Percentiles rank a stretch among this genome's conserved stretches.
phyloP scores from a whole-genome alignment of 139 green algal species.

The Chara braunii region DNA sequence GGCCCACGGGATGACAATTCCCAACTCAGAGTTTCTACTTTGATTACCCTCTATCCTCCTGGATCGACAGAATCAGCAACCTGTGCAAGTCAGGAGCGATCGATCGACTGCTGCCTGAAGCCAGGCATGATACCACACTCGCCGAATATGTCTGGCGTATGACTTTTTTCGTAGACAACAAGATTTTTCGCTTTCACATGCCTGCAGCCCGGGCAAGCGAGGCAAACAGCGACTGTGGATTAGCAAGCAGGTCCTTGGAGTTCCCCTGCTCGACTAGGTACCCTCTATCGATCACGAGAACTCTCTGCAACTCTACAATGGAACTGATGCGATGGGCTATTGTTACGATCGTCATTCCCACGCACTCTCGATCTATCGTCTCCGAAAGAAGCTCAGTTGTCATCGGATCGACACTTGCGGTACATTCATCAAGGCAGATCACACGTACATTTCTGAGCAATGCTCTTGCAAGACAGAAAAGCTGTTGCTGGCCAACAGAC shows the following conservation, averaged over 20 bases:
- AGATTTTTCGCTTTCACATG: too few species aligned
- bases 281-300: not conserved
- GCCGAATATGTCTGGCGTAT: too few species aligned
- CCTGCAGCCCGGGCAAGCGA: too few species aligned
- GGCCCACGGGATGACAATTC: too few species aligned
- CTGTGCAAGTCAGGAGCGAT: too few species aligned
- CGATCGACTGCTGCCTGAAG: too few species aligned
- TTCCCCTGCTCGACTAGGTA: not conserved
- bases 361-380: not conserved
- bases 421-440: constrained; percentile 14
- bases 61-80: too few species aligned
- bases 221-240: not conserved
- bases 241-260: not conserved
- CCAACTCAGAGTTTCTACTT: too few species aligned
- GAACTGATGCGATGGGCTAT: not conserved
- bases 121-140: too few species aligned
- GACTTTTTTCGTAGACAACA: too few species aligned
- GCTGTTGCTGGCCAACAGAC: constrained; percentile 73
- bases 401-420: not conserved
- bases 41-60: too few species aligned
- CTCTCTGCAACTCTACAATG: not conserved
- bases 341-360: not conserved
- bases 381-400: not conserved
- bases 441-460: constrained; percentile 43
- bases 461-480: constrained; percentile 77